Conservation (phyloP, 805 yeast genomes). For the Sugiyamaella valdiviana region DNA sequence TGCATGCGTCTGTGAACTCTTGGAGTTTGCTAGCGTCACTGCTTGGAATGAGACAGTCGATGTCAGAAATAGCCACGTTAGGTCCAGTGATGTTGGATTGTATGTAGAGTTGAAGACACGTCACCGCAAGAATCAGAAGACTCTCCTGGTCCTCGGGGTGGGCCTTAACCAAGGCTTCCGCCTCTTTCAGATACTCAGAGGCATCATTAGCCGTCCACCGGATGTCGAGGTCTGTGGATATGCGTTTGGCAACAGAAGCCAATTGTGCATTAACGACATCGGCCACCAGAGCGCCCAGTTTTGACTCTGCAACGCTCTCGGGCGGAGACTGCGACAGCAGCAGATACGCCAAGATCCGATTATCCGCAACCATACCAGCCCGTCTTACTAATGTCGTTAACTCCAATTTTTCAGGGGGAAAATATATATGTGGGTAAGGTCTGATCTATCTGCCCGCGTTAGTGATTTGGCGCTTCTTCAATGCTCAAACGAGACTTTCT, state of each 20-base stretch:
- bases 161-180: neutral
- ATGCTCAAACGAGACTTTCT: neutral
- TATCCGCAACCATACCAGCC: neutral
- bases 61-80: constrained; percentile 38
- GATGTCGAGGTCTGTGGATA: neutral
- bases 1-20: constrained; percentile 21
- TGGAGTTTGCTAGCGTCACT: constrained; percentile 24
- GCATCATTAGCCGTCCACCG: neutral
- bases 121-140: constrained; percentile 43
- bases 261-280: neutral
- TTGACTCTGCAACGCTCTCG: neutral
- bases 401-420: neutral
- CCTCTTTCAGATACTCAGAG: neutral
- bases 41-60: constrained; percentile 13
- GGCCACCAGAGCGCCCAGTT: neutral
- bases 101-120: constrained; percentile 59
- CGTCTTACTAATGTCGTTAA: neutral
- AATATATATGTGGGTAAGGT: neutral
- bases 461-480: neutral
- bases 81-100: constrained; percentile 87
- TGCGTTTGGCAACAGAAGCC: neutral
- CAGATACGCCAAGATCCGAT: neutral
- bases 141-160: too few relatives aligned
- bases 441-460: neutral
- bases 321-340: neutral